Base-by-base conservation (phyloP, 352 stramenopile genomes). In the Phytophthora uliginosa region DNA sequence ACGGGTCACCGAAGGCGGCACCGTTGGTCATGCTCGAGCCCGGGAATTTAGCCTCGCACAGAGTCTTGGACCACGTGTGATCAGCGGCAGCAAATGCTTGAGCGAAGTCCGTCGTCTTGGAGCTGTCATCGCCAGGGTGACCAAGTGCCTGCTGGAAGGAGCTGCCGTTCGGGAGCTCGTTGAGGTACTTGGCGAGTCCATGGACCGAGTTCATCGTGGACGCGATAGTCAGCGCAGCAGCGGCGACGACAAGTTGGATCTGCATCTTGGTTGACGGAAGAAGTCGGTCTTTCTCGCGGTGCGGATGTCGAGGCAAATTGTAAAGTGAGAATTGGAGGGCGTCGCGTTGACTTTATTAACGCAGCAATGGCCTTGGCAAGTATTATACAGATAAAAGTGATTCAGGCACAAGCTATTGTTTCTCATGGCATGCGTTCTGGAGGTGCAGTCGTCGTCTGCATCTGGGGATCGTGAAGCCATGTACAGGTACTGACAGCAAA, bases 121-220 rank as follows among this genome's bases (percentile, higher is more conserved):
- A 70, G 33, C 59, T 71, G 42, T 81, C 76, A 6, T 10, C 52
- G 33, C 64, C 61, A 18, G 63, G 70, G 61, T 90, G 82, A 28
- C 80, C 82, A 8, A 90, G 66, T 33, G 50, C 1, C 60, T 84
- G 76, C 15, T 62, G 31, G 69, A 86, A 83, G 2, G 33, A 48
- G 7, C 60, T 70, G 31, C 79, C 78, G 71, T 89, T 89, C 54
- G 82, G 82, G 33, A 87, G 52, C 40, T 83, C 68, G 24, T 55
- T 47, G 18, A 81, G 51, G 62, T 82, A 89, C 61, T 66, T 76
- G 57, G 72, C 62, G 38, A 73, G 66, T 18, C 42, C 67, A 12
- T 51, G 50, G 26, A 34, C 45, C 33, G 60, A 60, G 45, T 74
- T 34, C 60, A 74, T 59, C 8, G 60, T 74, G 12, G 24, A 15